Percentiles rank a stretch among this genome's conserved stretches.
phyloP scores from a whole-genome alignment of 257 asterid species.

The Ballota nigra region DNA sequence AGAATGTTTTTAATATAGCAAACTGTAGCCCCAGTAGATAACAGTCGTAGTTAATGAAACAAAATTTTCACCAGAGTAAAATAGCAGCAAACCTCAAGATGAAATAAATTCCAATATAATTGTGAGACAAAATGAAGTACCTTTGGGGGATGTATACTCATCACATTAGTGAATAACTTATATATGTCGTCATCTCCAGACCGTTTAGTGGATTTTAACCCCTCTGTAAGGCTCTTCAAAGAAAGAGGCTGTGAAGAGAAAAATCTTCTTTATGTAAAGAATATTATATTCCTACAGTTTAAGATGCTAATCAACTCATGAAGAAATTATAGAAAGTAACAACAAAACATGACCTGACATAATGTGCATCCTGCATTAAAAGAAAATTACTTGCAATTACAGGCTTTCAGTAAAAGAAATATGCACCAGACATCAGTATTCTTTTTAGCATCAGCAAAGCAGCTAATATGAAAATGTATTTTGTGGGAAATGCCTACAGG shows the following conservation, averaged over 20 bases:
- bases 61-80: slow-evolving; percentile 9
- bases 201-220: slow-evolving; percentile 56
- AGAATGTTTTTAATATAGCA: neutral
- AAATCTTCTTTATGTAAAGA: slow-evolving; percentile 13
- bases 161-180: slow-evolving; percentile 73
- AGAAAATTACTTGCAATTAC: neutral
- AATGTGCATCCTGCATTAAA: neutral
- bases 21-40: slow-evolving; percentile 13
- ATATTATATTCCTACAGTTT: slow-evolving; percentile 9
- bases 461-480: slow-evolving; percentile 2
- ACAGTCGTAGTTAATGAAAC: slow-evolving; percentile 4
- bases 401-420: neutral
- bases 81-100: neutral
- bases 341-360: neutral
- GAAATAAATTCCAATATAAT: neutral
- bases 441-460: neutral
- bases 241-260: slow-evolving; percentile 77
- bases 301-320: neutral
- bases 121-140: slow-evolving; percentile 33
- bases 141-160: slow-evolving; percentile 72
- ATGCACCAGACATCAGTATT: neutral
- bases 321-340: slow-evolving; percentile 6
- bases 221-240: slow-evolving; percentile 79
- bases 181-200: slow-evolving; percentile 65
- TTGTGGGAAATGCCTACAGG: neutral